Conservation (phyloP, 2,329 filamentous ascomycete species). For the Verticillium tricorpus region DNA sequence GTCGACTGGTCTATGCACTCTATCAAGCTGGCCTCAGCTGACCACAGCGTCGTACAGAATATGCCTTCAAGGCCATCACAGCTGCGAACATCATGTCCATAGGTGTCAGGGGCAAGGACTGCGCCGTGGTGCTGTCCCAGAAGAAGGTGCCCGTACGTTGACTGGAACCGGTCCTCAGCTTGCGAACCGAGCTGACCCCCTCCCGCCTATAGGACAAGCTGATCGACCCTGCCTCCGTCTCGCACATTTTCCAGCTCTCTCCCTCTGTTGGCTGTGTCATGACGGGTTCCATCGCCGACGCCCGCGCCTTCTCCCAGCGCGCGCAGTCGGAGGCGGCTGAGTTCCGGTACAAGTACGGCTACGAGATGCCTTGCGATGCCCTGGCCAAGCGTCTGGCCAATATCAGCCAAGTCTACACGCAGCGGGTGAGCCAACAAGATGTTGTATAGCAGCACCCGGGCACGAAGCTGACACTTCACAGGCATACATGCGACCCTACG, state of each 20-base stretch:
- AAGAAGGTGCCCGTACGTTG: slow-evolving; percentile 95
- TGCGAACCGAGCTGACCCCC: slow-evolving; percentile 22
- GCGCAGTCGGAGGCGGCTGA: slow-evolving; percentile 95
- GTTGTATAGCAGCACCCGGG: slow-evolving; percentile 6
- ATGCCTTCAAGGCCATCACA: slow-evolving; percentile 99
- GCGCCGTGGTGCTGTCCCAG: slow-evolving; percentile 93
- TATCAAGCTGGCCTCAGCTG: slow-evolving; percentile 12
- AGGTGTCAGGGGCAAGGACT: slow-evolving; percentile 93
- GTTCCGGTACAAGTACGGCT: slow-evolving; percentile 97
- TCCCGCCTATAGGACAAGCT: slow-evolving; percentile 77
- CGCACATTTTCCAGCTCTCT: slow-evolving; percentile 95
- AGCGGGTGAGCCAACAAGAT: slow-evolving; percentile 59
- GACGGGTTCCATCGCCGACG: slow-evolving; percentile 97
- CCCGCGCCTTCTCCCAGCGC: slow-evolving; percentile 85
- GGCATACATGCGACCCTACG: slow-evolving; percentile 97
- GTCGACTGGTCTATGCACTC: slow-evolving; percentile 8
- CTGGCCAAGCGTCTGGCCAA: slow-evolving; percentile 96
- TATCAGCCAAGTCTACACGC: slow-evolving; percentile 98
- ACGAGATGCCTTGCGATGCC: slow-evolving; percentile 98
- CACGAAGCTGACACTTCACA: slow-evolving; percentile 23
- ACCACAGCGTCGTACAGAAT: slow-evolving; percentile 59
- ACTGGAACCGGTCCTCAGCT: not conserved
- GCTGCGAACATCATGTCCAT: slow-evolving; percentile 98
- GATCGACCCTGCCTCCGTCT: slow-evolving; percentile 94
- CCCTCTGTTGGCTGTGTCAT: slow-evolving; percentile 96